Evolutionary conservation across 257 asterid genomes (phyloP), one percentile per base, ranked within the genome.

Genomic region (Solanum commersonii): DNA sequence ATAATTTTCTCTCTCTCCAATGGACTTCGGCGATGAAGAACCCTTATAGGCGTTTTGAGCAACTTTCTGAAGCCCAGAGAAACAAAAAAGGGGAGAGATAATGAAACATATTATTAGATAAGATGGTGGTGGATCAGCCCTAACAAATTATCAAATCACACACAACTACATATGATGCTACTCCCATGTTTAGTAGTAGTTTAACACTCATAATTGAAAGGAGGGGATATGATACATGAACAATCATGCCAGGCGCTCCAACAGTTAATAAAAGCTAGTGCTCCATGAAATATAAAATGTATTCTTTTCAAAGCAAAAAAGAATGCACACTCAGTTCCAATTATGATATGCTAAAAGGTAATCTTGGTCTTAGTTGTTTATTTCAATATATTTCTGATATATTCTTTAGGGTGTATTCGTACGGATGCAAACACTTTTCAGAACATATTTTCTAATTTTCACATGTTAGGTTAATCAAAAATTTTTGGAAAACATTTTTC

Each of bases 21-120:
- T 68, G 99, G 98, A 88, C 99, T 97, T 91, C 99, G 94, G 84
- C 99, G 98, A 85, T 97, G 99, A 84, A 97, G 98, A 91, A 97
- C 99, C 89, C 99, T 97, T 87, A 95, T 46, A 42, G 99, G 99
- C n/a, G 99, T 97, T 87, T 94, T 97, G 99, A 90, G 91, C 33
- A 82, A 96, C 93, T 92, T 92, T 84, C 99, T 97, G 95, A 87
- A 89, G 82, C 86, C 68, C 86, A 0, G 18, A 82, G 88, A 37
- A 73, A 70, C 77, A 76, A 70, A 86, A 88, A 88, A 74, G 49
- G 78, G 87, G 31, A 87, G 49, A 23, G 16, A 65, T 70, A 70
- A 81, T 10, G 85, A 84, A 49, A 29, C 67, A 79, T 8, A 44
- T 27, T 16, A 8, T 18, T 7, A 81, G 3, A 81, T 46, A 49